Evolutionary conservation across 768 basidiomycete species (phyloP).

Genomic region (Trametes cubensis): DNA sequence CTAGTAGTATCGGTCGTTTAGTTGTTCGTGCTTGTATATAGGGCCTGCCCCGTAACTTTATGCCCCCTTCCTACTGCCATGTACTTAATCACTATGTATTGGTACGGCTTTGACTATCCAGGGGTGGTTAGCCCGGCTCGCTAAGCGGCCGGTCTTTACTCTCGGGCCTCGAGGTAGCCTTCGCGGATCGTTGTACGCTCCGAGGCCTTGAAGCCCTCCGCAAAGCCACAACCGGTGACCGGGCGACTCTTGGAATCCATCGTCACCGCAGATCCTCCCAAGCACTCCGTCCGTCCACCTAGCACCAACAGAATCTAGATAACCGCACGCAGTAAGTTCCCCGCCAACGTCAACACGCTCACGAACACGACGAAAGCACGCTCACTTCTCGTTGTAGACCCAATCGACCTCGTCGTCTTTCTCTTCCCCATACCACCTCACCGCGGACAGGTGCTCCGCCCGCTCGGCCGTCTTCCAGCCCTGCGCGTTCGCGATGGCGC

Average conservation of each 20-base stretch:
- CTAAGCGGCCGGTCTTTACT: neutral
- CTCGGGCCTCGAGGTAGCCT: neutral
- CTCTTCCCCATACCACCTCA: constrained; percentile 27
- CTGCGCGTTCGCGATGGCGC: constrained; percentile 7
- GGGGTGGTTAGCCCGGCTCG: neutral
- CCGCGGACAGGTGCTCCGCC: constrained; percentile 22
- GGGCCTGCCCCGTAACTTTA: neutral
- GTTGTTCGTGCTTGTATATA: constrained; percentile 2
- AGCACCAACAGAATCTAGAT: constrained; percentile 25
- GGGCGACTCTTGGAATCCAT: too few species aligned
- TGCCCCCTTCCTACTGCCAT: neutral
- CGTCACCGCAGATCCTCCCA: too few species aligned
- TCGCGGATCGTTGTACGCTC: too few species aligned
- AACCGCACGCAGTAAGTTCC: neutral
- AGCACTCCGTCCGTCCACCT: neutral
- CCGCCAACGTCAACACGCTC: neutral
- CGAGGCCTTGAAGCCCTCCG: too few species aligned
- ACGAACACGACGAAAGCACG: too few species aligned
- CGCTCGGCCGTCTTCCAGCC: constrained; percentile 21
- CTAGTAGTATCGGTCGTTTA: neutral
- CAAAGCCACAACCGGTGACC: too few species aligned
- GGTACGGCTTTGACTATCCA: neutral
- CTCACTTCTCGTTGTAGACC: constrained; percentile 26
- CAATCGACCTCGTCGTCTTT: constrained; percentile 19
- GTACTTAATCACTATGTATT: constrained; percentile 2